Conservation (phyloP, 208 protist species). For the Naegleria lovaniensis region DNA sequence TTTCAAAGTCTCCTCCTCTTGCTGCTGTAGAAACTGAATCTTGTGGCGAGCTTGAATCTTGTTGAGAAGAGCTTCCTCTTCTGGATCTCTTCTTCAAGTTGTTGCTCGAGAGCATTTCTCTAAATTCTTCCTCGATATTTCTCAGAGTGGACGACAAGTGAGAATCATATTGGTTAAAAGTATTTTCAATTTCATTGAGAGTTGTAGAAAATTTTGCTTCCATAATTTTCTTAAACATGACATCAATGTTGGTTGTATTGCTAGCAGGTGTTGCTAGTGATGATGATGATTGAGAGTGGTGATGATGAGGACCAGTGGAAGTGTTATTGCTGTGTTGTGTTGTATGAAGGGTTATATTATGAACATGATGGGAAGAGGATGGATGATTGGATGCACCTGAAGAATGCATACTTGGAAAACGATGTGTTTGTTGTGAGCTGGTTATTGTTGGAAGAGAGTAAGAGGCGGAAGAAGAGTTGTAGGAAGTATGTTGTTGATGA, state of each 20-base stretch:
- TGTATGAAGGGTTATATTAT: too few relatives aligned
- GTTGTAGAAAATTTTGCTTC: background rate
- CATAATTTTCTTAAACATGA: background rate
- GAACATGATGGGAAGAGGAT: too few relatives aligned
- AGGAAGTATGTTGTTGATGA: background rate
- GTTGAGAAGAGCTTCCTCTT: background rate
- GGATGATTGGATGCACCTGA: too few relatives aligned
- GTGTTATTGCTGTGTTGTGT: too few relatives aligned
- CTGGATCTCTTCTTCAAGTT: background rate
- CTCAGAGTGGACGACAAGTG: background rate
- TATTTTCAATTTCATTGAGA: background rate
- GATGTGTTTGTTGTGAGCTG: too few relatives aligned
- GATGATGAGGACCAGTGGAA: too few relatives aligned
- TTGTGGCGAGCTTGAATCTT: background rate
- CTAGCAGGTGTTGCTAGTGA: too few relatives aligned
- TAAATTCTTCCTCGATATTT: background rate
- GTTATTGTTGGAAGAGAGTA: too few relatives aligned
- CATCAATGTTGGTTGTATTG: background rate
- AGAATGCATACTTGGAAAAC: too few relatives aligned
- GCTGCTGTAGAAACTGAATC: background rate
- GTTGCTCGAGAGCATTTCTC: background rate
- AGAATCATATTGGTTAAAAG: background rate
- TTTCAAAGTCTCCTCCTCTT: background rate
- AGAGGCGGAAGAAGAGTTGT: background rate
- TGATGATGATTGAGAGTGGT: too few relatives aligned